phyloP scores from a whole-genome alignment of 768 basidiomycete genomes.

The Dentipellis fragilis region DNA sequence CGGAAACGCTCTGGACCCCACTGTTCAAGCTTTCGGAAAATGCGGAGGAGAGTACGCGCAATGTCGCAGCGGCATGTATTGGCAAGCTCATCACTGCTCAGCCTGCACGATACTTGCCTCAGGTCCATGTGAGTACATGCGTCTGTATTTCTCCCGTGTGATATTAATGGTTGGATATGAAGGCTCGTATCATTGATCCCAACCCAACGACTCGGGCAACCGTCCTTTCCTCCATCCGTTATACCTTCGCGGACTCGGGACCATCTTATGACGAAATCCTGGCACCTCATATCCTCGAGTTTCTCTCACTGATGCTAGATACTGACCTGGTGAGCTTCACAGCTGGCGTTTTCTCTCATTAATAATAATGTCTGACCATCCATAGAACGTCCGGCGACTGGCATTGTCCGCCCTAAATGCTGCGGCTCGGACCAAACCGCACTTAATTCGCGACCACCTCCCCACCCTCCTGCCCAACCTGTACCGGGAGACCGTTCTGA shows the following conservation, averaged over 20 bases:
- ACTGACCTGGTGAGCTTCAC: conserved; percentile 60
- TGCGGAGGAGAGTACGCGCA: conserved; percentile 84
- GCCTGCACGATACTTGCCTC: conserved; percentile 83
- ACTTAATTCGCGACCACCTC: conserved; percentile 83
- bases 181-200: conserved; percentile 60
- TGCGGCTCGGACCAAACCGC: conserved; percentile 89
- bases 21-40: conserved; percentile 87
- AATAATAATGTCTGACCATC: neutral
- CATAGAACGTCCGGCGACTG: conserved; percentile 79
- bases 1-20: conserved; percentile 85
- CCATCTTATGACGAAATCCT: conserved; percentile 85
- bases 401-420: conserved; percentile 89
- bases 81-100: conserved; percentile 92
- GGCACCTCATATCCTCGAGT: conserved; percentile 80
- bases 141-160: neutral
- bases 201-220: conserved; percentile 73
- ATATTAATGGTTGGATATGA: conserved; percentile 3
- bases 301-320: conserved; percentile 87
- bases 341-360: neutral
- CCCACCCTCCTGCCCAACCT: conserved; percentile 65
- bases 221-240: conserved; percentile 86
- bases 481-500: conserved; percentile 78
- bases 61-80: conserved; percentile 92
- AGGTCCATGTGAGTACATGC: conserved; percentile 62
- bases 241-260: conserved; percentile 81